These are phyloP conservation scores for Saccharomyces hybrid DNA, from an alignment of 1,139 yeast species.

Conservation along the genomic window DNA sequence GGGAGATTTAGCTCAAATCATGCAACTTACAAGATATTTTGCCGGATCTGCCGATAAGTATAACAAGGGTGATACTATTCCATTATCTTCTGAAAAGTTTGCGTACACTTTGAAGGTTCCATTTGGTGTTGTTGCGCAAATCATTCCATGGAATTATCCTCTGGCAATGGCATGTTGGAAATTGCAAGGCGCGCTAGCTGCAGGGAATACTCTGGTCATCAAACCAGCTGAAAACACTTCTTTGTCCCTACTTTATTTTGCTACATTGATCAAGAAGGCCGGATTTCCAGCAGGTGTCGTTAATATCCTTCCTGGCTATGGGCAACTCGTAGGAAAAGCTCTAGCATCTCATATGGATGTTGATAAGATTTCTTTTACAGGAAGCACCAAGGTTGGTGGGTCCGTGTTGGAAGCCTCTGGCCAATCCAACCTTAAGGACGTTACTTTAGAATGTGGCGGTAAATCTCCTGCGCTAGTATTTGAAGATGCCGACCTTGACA, in stretches of 20 bases:
- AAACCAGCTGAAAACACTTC: conserved; percentile 68
- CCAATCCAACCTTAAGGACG: conserved; percentile 56
- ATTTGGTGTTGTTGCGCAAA: conserved; percentile 69
- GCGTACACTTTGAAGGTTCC: conserved; percentile 82
- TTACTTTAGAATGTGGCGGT: conserved; percentile 90
- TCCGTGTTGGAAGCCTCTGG: conserved; percentile 52
- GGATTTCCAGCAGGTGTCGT: conserved; percentile 72
- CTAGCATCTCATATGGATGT: conserved; percentile 50
- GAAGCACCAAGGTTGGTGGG: conserved; percentile 50
- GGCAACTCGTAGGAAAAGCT: conserved; percentile 51
- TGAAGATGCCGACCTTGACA: conserved; percentile 68
- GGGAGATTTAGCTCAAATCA: conserved; percentile 55
- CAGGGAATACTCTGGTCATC: conserved; percentile 61
- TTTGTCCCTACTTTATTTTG: conserved; percentile 49
- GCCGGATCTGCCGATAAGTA: conserved; percentile 89
- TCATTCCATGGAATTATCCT: conserved; percentile 75
- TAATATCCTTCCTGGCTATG: conserved; percentile 52
- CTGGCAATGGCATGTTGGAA: conserved; percentile 67
- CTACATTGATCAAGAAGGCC: conserved; percentile 49
- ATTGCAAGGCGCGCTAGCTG: conserved; percentile 60
- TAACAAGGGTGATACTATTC: conserved; percentile 63
- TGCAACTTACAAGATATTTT: conserved; percentile 57
- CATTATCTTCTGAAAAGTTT: conserved; percentile 52
- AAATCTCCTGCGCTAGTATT: conserved; percentile 70
- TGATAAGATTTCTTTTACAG: conserved; percentile 63